Evolutionary conservation across 2,329 filamentous ascomycete genomes (phyloP), one percentile per base, ranked within the genome.

Genomic region (Conoideocrella luteorostrata): DNA sequence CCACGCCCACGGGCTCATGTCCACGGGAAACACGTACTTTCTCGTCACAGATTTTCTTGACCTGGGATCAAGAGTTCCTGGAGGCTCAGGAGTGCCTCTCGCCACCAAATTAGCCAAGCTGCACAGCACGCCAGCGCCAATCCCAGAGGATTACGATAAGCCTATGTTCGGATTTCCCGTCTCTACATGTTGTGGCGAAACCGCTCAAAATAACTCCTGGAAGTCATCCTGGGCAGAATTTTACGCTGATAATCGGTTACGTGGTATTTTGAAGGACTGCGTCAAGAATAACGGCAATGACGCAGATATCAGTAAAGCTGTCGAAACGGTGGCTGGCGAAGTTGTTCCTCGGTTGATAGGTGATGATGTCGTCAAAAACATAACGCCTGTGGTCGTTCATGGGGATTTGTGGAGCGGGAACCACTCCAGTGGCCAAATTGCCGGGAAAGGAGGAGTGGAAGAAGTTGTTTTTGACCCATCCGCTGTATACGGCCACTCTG

Each of bases 351-450:
- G 83, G 1, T 65, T 96, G n/a, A 67, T 96, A 11, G 80, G 82
- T 0, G 80, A 87, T 41, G 72, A 67, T 0, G 78, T 82, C 57
- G 62, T 94, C 10, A 67, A 32, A 38, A 75, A 73, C 0, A 72
- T 93, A 21, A 69, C 61, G n/a, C 88, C 90, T 0, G 89, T 93
- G 0, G 77, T 95, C 5, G 72, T 95, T 1, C 91, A 97, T 58
- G 91, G 91, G 1, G 90, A 96, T 66, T 64, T 96, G n/a, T 96
- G 91, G 91, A 86, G 81, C 51, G 91, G 91, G 0, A 96, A 96
- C 62, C 80, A 85, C 39, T 78, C 80, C 10, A 64, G 69, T 4
- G 89, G 85, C 0, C 70, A 69, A 33, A 82, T 95, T 41, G 71
- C 71, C 0, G 72, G 69, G 2, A 54, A 59, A 24, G 71, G 72